Evolutionary conservation across 2,329 filamentous ascomycete genomes (phyloP).

Genomic region (Huntiella savannae): DNA sequence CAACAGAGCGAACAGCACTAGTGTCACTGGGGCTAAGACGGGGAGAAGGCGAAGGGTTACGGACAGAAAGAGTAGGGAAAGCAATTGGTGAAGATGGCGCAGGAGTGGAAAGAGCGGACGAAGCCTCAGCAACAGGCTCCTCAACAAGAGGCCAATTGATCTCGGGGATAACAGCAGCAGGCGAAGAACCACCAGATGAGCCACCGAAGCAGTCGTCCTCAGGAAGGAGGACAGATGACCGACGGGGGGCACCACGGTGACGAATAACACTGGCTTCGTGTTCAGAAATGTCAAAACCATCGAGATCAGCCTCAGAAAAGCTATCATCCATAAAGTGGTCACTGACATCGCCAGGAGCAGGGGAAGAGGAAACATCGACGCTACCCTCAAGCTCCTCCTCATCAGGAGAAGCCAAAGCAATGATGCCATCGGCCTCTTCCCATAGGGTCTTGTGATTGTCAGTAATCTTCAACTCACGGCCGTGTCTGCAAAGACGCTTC

Average conservation of each 20-base stretch:
- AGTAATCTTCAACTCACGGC: conserved; percentile 45
- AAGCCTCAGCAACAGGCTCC: not conserved
- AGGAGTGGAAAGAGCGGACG: too few species aligned
- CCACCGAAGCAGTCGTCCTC: conserved; percentile 48
- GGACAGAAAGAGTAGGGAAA: not conserved
- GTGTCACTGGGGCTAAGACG: conserved; percentile 14
- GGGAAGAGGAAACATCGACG: conserved; percentile 21
- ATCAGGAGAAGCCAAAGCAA: conserved; percentile 58
- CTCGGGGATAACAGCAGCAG: conserved; percentile 2
- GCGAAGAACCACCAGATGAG: conserved; percentile 5
- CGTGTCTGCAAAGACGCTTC: conserved; percentile 56
- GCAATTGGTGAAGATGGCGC: not conserved
- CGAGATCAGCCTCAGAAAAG: conserved; percentile 6
- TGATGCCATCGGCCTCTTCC: conserved; percentile 73
- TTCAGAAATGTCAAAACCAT: conserved; percentile 4
- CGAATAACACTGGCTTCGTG: not conserved
- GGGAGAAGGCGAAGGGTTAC: not conserved
- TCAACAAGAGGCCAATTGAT: conserved; percentile 8
- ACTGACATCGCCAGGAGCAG: conserved; percentile 22
- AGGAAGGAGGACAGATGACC: conserved; percentile 43
- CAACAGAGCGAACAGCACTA: conserved; percentile 36
- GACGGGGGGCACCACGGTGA: conserved; percentile 17
- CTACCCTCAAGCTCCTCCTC: conserved; percentile 32
- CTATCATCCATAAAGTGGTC: conserved; percentile 21
- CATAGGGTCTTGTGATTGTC: conserved; percentile 44